Conservation (phyloP, 169 alveolate genomes). For the Pseudocohnilembus persalinus region DNA sequence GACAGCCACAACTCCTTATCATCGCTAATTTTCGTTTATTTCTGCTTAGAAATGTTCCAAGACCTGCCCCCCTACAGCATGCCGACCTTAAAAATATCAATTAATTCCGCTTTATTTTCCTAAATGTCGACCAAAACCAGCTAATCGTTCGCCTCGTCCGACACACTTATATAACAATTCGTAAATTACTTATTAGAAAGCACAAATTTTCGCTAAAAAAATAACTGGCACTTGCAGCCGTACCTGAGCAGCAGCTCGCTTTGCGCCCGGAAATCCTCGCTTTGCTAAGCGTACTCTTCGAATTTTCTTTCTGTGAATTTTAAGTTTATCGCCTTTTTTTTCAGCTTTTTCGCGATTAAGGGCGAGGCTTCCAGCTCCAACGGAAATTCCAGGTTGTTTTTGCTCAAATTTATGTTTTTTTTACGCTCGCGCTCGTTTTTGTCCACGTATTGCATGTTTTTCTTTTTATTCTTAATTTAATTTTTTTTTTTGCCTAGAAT, state of each 20-base stretch:
- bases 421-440: background rate
- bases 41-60: background rate
- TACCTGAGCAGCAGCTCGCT: background rate
- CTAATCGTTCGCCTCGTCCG: background rate
- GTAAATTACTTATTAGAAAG: background rate
- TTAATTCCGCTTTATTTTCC: background rate
- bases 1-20: background rate
- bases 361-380: background rate
- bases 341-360: background rate
- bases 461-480: background rate
- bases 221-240: background rate
- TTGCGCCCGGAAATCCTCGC: background rate
- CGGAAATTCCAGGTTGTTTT: background rate
- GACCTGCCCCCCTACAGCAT: background rate
- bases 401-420: background rate
- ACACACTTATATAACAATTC: background rate
- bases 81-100: background rate
- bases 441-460: background rate
- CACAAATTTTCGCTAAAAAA: background rate
- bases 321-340: background rate
- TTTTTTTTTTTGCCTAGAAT: no score
- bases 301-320: no score
- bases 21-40: background rate
- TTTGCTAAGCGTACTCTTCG: background rate
- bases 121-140: background rate